Conservation (phyloP, 2,329 filamentous ascomycete genomes). For the Pseudofabraea citricarpa region DNA sequence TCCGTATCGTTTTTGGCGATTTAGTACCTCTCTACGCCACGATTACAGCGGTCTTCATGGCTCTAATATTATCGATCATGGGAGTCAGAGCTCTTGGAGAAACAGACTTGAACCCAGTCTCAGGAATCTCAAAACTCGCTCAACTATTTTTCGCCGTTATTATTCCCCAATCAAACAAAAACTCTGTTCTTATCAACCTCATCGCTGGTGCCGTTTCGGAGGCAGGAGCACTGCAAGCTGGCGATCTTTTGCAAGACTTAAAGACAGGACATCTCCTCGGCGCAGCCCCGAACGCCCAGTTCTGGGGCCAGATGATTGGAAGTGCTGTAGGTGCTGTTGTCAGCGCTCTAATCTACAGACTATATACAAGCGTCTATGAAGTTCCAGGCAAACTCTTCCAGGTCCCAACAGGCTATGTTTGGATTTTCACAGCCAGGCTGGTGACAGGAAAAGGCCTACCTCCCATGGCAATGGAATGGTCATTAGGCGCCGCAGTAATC, state of each 20-base stretch:
- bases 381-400: conserved; percentile 89
- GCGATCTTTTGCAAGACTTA: conserved; percentile 93
- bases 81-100: conserved; percentile 66
- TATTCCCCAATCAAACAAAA: conserved; percentile 73
- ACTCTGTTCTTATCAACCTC: conserved; percentile 90
- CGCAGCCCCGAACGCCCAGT: conserved; percentile 89
- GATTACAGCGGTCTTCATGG: conserved; percentile 75
- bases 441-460: conserved; percentile 90
- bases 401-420: conserved; percentile 91
- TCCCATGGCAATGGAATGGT: conserved; percentile 75
- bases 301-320: conserved; percentile 93
- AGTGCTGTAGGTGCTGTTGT: conserved; percentile 80
- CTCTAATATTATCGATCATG: conserved; percentile 75
- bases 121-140: conserved; percentile 92
- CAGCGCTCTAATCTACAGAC: conserved; percentile 78
- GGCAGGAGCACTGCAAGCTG: conserved; percentile 84
- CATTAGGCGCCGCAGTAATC: conserved; percentile 66
- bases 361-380: conserved; percentile 86
- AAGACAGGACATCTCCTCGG: conserved; percentile 94
- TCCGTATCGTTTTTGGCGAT: conserved; percentile 76
- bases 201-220: conserved; percentile 87
- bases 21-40: conserved; percentile 76
- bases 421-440: conserved; percentile 92
- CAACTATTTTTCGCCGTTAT: conserved; percentile 93
- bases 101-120: conserved; percentile 94